phyloP scores from a whole-genome alignment of 1,284 basidiomycete species.

The Mrakiaceae sp. region DNA sequence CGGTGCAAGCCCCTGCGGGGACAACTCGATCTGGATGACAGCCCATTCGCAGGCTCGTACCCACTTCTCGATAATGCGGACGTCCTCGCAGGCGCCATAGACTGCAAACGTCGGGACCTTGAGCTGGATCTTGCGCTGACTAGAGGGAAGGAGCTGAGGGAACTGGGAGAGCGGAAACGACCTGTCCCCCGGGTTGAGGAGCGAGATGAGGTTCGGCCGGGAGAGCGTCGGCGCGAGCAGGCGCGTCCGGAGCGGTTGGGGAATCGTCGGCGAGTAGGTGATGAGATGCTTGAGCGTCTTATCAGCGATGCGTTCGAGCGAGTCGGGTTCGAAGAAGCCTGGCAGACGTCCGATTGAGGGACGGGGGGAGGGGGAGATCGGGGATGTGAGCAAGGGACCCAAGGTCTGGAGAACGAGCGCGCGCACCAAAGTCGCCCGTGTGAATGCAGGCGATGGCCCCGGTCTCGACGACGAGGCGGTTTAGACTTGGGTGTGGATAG shows the following conservation, averaged over 20 bases:
- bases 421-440: conserved; percentile 81
- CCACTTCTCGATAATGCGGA: conserved; percentile 71
- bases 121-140: conserved; percentile 29
- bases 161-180: conserved; percentile 71
- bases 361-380: too few relatives aligned
- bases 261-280: conserved; percentile 94
- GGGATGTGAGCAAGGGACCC: too few relatives aligned
- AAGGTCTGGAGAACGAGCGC: too few relatives aligned
- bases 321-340: conserved; percentile 76
- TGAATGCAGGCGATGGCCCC: conserved; percentile 92
- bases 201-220: conserved; percentile 34
- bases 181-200: conserved; percentile 43
- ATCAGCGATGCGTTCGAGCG: conserved; percentile 82
- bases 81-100: conserved; percentile 96
- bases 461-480: conserved; percentile 76
- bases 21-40: too few relatives aligned
- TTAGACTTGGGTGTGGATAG: conserved; percentile 62
- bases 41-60: too few relatives aligned
- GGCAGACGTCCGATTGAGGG: too few relatives aligned
- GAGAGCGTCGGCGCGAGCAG: conserved; percentile 59
- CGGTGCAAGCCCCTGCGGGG: too few relatives aligned
- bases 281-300: conserved; percentile 89
- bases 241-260: conserved; percentile 64
- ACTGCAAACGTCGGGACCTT: conserved; percentile 41
- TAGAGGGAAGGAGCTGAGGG: conserved; percentile 75